Percentiles rank a stretch among this genome's conserved stretches.
Evolutionary conservation across 1,284 basidiomycete genomes (phyloP).

Genomic region (Trametes hirsuta): DNA sequence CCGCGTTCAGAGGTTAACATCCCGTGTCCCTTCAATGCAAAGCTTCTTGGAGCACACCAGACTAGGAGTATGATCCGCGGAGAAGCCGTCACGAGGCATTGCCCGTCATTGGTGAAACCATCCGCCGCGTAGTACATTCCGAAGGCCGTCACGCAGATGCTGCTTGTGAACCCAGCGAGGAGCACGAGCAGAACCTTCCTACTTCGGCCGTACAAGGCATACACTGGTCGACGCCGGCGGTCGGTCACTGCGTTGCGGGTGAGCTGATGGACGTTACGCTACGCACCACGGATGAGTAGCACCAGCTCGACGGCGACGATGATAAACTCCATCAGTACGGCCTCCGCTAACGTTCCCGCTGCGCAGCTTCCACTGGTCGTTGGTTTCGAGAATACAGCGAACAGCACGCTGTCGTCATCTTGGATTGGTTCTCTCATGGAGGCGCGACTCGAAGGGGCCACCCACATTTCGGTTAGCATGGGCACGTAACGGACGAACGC

Average conservation of each 20-base stretch:
- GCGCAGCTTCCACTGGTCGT: neutral
- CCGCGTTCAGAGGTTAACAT: neutral
- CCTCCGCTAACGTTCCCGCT: neutral
- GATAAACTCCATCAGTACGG: neutral
- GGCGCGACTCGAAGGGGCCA: neutral
- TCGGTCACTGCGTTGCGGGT: neutral
- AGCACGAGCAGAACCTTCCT: constrained; percentile 9
- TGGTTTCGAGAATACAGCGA: neutral
- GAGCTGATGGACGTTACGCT: neutral
- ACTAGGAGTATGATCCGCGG: constrained; percentile 9
- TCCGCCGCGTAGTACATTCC: constrained; percentile 41
- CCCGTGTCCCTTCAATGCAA: neutral
- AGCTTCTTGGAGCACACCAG: constrained; percentile 1
- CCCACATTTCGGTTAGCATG: constrained; percentile 11
- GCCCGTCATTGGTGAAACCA: constrained; percentile 63
- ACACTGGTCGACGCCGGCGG: constrained; percentile 2
- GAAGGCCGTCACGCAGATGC: constrained; percentile 7
- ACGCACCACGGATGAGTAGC: constrained; percentile 15
- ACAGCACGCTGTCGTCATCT: neutral
- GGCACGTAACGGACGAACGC: constrained; percentile 17
- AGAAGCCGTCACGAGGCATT: constrained; percentile 46
- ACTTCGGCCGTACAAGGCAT: constrained; percentile 17
- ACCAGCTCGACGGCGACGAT: constrained; percentile 13
- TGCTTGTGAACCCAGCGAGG: constrained; percentile 5
- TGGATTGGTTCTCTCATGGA: neutral